Conservation (phyloP, 805 yeast genomes). For the Lachancea quebecensis region DNA sequence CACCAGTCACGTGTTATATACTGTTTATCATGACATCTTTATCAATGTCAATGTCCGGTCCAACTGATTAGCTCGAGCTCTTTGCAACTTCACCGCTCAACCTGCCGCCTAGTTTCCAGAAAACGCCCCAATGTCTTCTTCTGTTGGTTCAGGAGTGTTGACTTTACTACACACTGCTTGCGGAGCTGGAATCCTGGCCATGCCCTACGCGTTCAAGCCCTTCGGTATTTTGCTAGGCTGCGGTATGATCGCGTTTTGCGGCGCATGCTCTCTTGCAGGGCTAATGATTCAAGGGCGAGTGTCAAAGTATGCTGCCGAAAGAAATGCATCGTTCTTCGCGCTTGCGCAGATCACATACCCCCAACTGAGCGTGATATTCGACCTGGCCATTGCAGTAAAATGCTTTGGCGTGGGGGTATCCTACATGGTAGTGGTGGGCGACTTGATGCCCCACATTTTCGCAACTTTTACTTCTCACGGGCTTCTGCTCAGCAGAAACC, state of each 20-base stretch:
- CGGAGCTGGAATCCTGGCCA: conserved; percentile 65
- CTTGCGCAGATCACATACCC: conserved; percentile 57
- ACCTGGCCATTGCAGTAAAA: conserved; percentile 61
- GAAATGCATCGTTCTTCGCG: conserved; percentile 59
- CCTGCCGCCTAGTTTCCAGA: too few relatives aligned
- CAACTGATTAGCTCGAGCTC: too few relatives aligned
- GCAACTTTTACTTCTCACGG: conserved; percentile 27
- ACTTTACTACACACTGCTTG: conserved; percentile 33
- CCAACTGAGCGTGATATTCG: conserved; percentile 52
- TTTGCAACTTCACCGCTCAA: too few relatives aligned
- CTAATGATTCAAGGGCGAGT: conserved; percentile 55
- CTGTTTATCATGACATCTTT: too few relatives aligned
- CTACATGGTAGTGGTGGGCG: conserved; percentile 64
- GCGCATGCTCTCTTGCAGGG: conserved; percentile 36
- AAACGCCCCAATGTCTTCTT: conserved; percentile 18
- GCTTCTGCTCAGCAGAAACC: conserved; percentile 37
- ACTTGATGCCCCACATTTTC: conserved; percentile 54
- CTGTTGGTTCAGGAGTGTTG: conserved; percentile 26
- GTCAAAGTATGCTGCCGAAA: conserved; percentile 43
- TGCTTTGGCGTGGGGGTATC: conserved; percentile 68
- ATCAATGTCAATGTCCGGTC: too few relatives aligned
- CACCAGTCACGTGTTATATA: too few relatives aligned
- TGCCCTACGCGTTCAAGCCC: conserved; percentile 58
- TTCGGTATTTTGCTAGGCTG: conserved; percentile 28
- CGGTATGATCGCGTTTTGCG: conserved; percentile 22